Evolutionary conservation across 169 alveolate genomes (phyloP).

Genomic region (Eimeria maxima): DNA sequence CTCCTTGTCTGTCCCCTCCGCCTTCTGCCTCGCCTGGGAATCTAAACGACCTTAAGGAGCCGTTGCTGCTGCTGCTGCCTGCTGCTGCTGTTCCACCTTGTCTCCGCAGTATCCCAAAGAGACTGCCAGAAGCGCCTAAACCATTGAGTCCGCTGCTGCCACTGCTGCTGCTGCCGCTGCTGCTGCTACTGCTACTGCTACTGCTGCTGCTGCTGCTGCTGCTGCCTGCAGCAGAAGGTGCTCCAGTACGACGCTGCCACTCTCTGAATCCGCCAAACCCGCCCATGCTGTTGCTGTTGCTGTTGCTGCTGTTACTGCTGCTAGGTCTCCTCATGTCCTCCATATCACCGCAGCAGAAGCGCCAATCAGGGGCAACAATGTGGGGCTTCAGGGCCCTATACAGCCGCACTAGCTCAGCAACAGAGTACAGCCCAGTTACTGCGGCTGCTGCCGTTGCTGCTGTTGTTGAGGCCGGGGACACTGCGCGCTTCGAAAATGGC

Average conservation of each 20-base stretch:
- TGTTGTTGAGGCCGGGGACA: background rate
- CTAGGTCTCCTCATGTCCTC: conserved; percentile 30
- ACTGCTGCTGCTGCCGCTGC: too few relatives aligned
- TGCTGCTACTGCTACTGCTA: too few relatives aligned
- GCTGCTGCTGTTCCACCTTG: background rate
- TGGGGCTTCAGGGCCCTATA: conserved; percentile 19
- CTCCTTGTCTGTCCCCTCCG: conserved; percentile 5
- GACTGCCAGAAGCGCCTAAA: conserved; percentile 19
- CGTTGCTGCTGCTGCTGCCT: conserved; percentile 17
- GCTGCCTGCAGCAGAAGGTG: background rate
- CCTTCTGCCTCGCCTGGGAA: conserved; percentile 7
- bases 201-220: conserved; percentile 7
- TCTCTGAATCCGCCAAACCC: background rate
- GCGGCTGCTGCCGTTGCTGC: too few relatives aligned
- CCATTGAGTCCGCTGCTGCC: background rate
- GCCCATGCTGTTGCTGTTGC: conserved; percentile 31
- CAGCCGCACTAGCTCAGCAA: background rate
- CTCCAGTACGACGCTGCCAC: conserved; percentile 55
- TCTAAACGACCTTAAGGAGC: background rate
- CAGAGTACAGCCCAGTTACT: background rate
- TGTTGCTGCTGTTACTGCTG: background rate
- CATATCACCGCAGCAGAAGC: conserved; percentile 36
- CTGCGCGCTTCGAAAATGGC: background rate
- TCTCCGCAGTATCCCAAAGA: conserved; percentile 17
- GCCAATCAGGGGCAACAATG: conserved; percentile 6